Evolutionary conservation across 495 filamentous ascomycete genomes (phyloP), one percentile per base, ranked within the genome.

Genomic region (Penicillium coffeae): DNA sequence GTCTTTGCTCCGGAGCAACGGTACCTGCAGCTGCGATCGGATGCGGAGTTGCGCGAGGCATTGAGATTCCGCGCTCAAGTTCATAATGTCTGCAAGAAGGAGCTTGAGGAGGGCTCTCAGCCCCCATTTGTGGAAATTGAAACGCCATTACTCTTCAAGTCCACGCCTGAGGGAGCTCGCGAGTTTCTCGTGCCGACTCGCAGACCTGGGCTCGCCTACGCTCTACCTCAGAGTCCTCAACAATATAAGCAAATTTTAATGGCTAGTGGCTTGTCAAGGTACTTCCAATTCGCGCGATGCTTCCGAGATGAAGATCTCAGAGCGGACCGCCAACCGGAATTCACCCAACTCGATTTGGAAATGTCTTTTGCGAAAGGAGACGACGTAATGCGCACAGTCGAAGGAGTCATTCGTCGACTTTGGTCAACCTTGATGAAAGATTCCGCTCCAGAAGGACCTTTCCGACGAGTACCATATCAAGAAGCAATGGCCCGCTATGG

Each of bases 181-280:
- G 93, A 98, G 66, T 98, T 97, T 52, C 59, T 98, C n/a, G 90
- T 98, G 3, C 93, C 93, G 0, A 94, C 92, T 0, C 74, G 93
- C 16, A 77, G 73, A 15, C 75, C 71, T 21, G 90, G 89, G 0
- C 63, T 84, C 20, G 88, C 87, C 16, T 98, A 97, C 69, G 93
- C 94, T 9, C 68, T 98, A 19, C 90, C 93, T 0, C 93, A 98
- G 59, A 96, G 91, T 49, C 93, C 93, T 7, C 93, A 98, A 68
- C 93, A 98, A 64, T 97, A 96, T 65, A 98, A 98, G 66, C 93
- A 98, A 69, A 92, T 97, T 35, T 77, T 98, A 15, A 96, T 98
- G 90, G 87, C 90, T 8, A 86, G 85, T 58, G 91, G 92, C 0
- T 77, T 97, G 14, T 64, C 72, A 4, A 77, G 75, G 7, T 98